Evolutionary conservation across 805 yeast genomes (phyloP), one percentile per base, ranked within the genome.

Genomic region (Candida rishiriensis): DNA sequence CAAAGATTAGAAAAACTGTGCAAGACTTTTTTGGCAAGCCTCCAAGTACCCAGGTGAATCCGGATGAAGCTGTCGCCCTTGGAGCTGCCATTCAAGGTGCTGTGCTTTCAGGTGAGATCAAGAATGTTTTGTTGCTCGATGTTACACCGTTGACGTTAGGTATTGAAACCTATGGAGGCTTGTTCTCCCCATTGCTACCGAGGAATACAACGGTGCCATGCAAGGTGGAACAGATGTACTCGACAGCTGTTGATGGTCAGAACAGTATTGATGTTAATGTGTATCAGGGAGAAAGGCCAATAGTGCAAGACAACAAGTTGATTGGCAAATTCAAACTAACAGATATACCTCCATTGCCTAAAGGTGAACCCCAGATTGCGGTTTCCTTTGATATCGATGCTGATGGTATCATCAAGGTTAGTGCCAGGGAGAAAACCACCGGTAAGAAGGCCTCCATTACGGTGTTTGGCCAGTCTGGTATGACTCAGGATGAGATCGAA

Each of bases 21-120:
- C 82, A 80, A 71, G 64, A 76, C 42, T 76, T 86, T 60, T 89
- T 89, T 71, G 83, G 83, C 62, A 84, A 77, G 69, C 86, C 82
- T 57, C 95, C 96, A 56, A 85, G 87, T 62, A 88, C 85, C 74
- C 81, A 91, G 43, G 96, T 89, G 59, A 89, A 89, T 81, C 97
- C 97, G 40, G 95, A 86, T 64, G 95, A 86, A 75, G 95, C 95
- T 39, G 95, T 86, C 49, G 93, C 95, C 56, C 81, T 89, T 70
- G 97, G 97, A 72, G 97, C 97, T 53, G 97, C 97, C 47, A 90
- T 89, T 59, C 97, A 89, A 75, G 97, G 97, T 71, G 97, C 96
- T 60, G 95, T 89, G 52, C 75, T 89, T 52, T 85, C 95, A 47
- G 97, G 97, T 69, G 95, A 88, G 69, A 96, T 89, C 54, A 87